Base-by-base conservation (phyloP, 164 flowering plant species). In the Berberis thunbergii region DNA sequence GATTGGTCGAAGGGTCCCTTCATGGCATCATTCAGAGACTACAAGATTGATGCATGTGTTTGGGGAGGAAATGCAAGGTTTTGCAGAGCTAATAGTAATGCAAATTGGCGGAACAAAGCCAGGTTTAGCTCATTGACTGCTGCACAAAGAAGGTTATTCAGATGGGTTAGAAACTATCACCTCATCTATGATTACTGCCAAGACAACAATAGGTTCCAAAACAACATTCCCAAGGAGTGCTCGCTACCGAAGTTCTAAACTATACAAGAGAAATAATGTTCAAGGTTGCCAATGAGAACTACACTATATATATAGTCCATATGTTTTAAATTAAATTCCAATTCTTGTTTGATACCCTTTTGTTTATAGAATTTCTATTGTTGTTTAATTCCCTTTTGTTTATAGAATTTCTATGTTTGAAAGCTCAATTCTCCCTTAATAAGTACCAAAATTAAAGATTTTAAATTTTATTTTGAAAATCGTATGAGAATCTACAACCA, bases 51-150 rank as follows among this genome's bases (percentile, higher is more conserved):
- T 77, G 95, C 85, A 0, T 91, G 98, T 58, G 64, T 84, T 49
- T 91, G 96, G 98, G 72, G 72, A 46, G 91, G 94, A 26, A 84
- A 88, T 57, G 70, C 92, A 54, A 82, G 88, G 78, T 76, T 79
- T 71, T 91, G 97, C 58, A 83, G 88, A 73, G 83, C 68, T 43
- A 77, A 62, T 1, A 84, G 87, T 70, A 2, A 76, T 5, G 64
- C 69, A 0, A 86, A 90, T 71, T 93, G 98, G 98, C 89, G 98
- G 98, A 79, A 89, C 76, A 72, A 79, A 41, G 73, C 64, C 0
- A 67, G 62, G 43, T 86, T 59, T 58, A 86, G 78, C 62, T 65
- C 84, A 10, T 55, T 92, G 41, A 81, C 81, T 11, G 45, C 59
- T 43, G 42, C 63, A 1, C 91, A 88, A 49, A 85, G 83, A 61